phyloP scores from a whole-genome alignment of 768 basidiomycete genomes.

The Psilocybe sp. region DNA sequence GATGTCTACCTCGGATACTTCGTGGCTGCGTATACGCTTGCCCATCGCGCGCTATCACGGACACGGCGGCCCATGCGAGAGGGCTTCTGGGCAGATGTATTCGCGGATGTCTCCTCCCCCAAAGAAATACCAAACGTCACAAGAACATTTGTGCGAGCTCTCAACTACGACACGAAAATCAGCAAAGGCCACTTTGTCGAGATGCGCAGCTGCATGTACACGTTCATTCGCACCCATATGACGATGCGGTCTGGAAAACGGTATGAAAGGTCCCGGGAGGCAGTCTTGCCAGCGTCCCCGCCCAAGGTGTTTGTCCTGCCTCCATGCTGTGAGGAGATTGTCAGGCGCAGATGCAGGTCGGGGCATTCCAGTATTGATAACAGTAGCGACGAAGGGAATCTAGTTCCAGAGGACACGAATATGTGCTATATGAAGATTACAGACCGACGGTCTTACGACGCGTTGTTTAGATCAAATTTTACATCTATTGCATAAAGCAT shows the following conservation, averaged over 20 bases:
- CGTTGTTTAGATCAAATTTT: too few relatives aligned
- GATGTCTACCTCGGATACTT: conserved; percentile 6
- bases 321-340: background rate
- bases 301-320: background rate
- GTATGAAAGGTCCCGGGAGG: conserved; percentile 3
- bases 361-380: too few relatives aligned
- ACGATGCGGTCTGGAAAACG: conserved; percentile 1
- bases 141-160: background rate
- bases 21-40: conserved; percentile 5
- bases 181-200: background rate
- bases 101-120: background rate
- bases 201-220: conserved; percentile 6
- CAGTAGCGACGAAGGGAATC: too few relatives aligned
- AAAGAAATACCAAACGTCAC: background rate
- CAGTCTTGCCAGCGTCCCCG: background rate
- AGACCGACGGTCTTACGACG: too few relatives aligned
- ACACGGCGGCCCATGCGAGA: background rate
- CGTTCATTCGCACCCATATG: conserved; percentile 1
- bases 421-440: too few relatives aligned
- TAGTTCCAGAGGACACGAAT: too few relatives aligned
- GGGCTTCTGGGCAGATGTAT: conserved; percentile 2
- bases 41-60: conserved; percentile 2
- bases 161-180: background rate
- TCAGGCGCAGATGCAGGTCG: too few relatives aligned
- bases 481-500: too few relatives aligned